Evolutionary conservation across 2,329 filamentous ascomycete genomes (phyloP).

Genomic region (Falciphora oryzae): DNA sequence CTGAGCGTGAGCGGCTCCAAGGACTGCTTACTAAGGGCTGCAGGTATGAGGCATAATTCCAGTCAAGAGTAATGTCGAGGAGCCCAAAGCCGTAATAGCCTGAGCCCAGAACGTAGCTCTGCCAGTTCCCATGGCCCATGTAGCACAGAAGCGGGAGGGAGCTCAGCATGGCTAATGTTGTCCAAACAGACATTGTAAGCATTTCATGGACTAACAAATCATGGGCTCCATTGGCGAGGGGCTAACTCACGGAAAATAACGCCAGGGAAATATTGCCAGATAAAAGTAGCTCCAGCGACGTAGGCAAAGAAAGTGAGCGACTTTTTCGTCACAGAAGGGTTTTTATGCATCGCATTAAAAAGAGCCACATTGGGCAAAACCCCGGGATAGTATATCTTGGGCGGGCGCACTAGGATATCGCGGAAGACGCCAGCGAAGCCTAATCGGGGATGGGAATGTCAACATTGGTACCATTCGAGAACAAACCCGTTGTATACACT

Average conservation of each 20-base stretch:
- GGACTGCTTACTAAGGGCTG: slow-evolving; percentile 12
- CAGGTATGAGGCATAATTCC: slow-evolving; percentile 21
- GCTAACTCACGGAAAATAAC: slow-evolving; percentile 23
- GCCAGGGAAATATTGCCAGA: slow-evolving; percentile 26
- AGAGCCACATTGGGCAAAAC: slow-evolving; percentile 24
- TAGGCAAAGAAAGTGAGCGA: slow-evolving; percentile 23
- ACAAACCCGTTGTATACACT: neutral
- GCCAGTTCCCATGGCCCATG: slow-evolving; percentile 26
- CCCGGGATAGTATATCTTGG: slow-evolving; percentile 26
- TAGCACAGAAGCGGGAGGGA: slow-evolving; percentile 24
- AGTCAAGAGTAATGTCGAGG: slow-evolving; percentile 24
- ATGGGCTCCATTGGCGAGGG: slow-evolving; percentile 18
- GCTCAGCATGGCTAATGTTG: slow-evolving; percentile 13
- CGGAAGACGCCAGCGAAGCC: slow-evolving; percentile 23
- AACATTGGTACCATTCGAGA: neutral
- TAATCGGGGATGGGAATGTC: neutral
- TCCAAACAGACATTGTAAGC: neutral
- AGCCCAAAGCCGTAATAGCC: slow-evolving; percentile 25
- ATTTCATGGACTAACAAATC: neutral
- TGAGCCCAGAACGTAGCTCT: slow-evolving; percentile 24
- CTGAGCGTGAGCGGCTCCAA: neutral
- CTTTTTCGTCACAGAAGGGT: slow-evolving; percentile 22
- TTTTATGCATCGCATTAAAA: slow-evolving; percentile 26
- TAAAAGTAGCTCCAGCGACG: slow-evolving; percentile 21
- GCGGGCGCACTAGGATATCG: slow-evolving; percentile 24